phyloP scores from a whole-genome alignment of 2,329 filamentous ascomycete species.

The Meredithiella fracta region DNA sequence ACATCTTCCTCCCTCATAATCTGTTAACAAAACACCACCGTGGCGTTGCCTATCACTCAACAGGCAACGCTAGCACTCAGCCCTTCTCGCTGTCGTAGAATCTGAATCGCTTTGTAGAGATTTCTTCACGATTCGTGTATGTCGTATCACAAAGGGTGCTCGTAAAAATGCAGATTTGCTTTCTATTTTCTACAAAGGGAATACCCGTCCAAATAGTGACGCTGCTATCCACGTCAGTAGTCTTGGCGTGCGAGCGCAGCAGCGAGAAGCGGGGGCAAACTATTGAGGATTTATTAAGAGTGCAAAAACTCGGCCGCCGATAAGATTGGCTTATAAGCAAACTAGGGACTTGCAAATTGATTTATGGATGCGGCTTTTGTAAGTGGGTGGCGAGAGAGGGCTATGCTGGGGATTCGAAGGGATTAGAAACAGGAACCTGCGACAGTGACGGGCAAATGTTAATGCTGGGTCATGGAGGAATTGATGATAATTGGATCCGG shows the following conservation, averaged over 20 bases:
- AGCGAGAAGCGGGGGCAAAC: not conserved
- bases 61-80: too few relatives aligned
- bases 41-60: too few relatives aligned
- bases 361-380: not conserved
- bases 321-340: not conserved
- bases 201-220: not conserved
- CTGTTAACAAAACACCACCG: not conserved
- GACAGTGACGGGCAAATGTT: not conserved
- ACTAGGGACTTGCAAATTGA: too few relatives aligned
- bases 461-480: not conserved
- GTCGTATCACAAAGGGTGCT: not conserved
- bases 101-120: not conserved
- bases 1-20: not conserved
- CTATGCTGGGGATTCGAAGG: not conserved
- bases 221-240: not conserved
- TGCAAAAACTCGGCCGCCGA: not conserved
- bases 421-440: not conserved
- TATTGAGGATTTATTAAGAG: not conserved
- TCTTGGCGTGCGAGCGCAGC: not conserved
- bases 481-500: not conserved
- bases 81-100: not conserved
- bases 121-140: not conserved
- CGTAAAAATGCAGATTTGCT: not conserved
- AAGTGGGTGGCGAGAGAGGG: not conserved
- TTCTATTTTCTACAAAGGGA: not conserved